Evolutionary conservation across 2,329 filamentous ascomycete species (phyloP), one percentile per base, ranked within the genome.

Genomic region (Beauveria sp.): DNA sequence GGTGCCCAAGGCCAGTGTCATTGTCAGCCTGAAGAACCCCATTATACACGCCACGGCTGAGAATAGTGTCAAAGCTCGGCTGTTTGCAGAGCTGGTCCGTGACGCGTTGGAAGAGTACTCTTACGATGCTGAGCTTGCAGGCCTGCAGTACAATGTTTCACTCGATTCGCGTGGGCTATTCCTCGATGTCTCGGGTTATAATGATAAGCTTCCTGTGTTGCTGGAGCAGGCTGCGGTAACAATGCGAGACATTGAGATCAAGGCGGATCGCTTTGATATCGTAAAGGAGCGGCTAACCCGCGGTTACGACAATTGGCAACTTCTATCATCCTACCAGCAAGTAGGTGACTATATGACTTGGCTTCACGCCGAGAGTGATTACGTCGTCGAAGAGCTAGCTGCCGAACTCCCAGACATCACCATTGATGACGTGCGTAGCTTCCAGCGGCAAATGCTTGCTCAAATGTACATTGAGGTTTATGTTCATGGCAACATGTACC

Each of bases 71-170:
- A 91, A 95, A 70, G 84, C 89, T 2, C 86, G 85, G 62, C 75
- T 99, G 5, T 97, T 91, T 72, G 88, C 89, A 3, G 90, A 95
- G 66, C 80, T 98, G 20, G 91, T 99, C 18, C 84, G 89, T 60
- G 95, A 99, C 75, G 90, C 90, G 1, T 76, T 99, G 28, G 90
- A 90, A 60, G 93, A 97, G 72, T 98, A 96, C 73, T 90, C 93
- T 0, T 99, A 99, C 69, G 93, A 97, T 73, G 95, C 95, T 0
- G 93, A 98, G 70, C 83, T 99, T 63, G 91, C 95, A 8, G 95
- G 95, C 0, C 75, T 99, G 50, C 85, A 90, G 64, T 98, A 98
- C 71, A 86, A 83, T 45, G 84, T 98, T n/a, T 80, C 80, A 4
- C 83, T 88, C 28, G 88, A 90, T 69, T 81, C 83, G 4, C 83